phyloP scores from a whole-genome alignment of 179 eudicot species.

The Sideroxylon spinosum region DNA sequence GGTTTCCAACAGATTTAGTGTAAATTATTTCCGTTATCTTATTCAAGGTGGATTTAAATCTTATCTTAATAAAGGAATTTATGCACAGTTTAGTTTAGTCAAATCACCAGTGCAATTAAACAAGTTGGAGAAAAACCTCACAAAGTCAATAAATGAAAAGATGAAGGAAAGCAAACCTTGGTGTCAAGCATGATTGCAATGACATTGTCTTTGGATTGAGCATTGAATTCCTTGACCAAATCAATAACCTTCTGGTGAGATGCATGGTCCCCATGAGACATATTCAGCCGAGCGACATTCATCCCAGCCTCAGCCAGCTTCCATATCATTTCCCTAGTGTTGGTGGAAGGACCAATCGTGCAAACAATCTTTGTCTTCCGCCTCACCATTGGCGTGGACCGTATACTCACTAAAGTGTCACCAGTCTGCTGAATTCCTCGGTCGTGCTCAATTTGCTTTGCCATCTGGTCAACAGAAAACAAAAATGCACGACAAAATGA shows the following conservation, averaged over 20 bases:
- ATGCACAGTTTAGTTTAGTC: neutral
- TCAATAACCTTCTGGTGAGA: conserved; percentile 85
- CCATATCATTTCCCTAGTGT: conserved; percentile 84
- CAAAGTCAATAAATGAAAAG: neutral
- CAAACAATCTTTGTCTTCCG: conserved; percentile 85
- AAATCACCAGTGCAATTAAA: neutral
- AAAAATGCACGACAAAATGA: neutral
- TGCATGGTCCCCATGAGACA: conserved; percentile 90
- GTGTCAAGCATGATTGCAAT: conserved; percentile 93
- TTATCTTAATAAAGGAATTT: neutral
- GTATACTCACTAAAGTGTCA: conserved; percentile 44
- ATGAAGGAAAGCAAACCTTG: conserved; percentile 41
- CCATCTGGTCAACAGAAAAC: conserved; percentile 30
- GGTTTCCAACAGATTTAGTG: neutral
- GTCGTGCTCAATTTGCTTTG: conserved; percentile 42
- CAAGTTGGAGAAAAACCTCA: neutral
- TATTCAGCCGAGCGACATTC: conserved; percentile 80
- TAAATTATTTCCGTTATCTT: neutral
- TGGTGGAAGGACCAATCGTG: conserved; percentile 87
- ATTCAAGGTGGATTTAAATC: neutral
- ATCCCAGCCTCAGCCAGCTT: conserved; percentile 87
- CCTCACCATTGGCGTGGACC: conserved; percentile 65
- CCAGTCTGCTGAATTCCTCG: conserved; percentile 38
- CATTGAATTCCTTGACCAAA: conserved; percentile 74
- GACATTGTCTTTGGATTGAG: conserved; percentile 72